A percentile compares a stretch with the other conserved stretches of the same genome.
Conservation (phyloP, 805 yeast species). For the Wilhelminamyces savonicus region DNA sequence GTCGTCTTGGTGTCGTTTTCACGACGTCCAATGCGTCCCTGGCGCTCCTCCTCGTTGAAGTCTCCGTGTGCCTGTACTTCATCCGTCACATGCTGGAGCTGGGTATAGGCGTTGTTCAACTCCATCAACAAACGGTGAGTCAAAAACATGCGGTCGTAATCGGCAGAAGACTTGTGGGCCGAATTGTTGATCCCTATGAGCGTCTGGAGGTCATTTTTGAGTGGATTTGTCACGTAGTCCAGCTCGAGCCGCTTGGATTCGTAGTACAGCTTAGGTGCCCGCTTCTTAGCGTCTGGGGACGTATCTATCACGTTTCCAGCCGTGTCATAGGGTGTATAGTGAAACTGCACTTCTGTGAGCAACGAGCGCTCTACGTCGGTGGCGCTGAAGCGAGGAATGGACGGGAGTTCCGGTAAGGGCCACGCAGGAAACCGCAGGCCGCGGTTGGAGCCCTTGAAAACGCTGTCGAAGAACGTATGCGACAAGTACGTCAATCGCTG, state of each 20-base stretch:
- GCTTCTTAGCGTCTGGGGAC: slow-evolving; percentile 5
- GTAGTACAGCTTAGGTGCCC: slow-evolving; percentile 35
- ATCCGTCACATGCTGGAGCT: slow-evolving; percentile 34
- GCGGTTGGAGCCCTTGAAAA: slow-evolving; percentile 10
- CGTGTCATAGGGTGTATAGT: slow-evolving; percentile 45
- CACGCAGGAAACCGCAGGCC: slow-evolving; percentile 35
- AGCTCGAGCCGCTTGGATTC: slow-evolving; percentile 55
- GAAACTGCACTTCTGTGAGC: slow-evolving; percentile 66
- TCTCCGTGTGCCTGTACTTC: slow-evolving; percentile 31
- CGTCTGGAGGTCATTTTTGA: slow-evolving; percentile 42
- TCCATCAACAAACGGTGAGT: slow-evolving; percentile 62
- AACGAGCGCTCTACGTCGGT: slow-evolving; percentile 76
- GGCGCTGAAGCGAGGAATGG: slow-evolving; percentile 56
- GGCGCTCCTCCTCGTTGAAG: slow-evolving; percentile 35
- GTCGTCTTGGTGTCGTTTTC: slow-evolving; percentile 38
- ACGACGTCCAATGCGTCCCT: slow-evolving; percentile 37
- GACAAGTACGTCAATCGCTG: slow-evolving; percentile 57
- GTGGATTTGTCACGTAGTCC: slow-evolving; percentile 66
- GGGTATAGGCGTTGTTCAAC: slow-evolving; percentile 42
- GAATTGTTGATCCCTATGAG: slow-evolving; percentile 45
- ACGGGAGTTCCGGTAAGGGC: slow-evolving; percentile 75
- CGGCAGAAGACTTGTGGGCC: slow-evolving; percentile 21
- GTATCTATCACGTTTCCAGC: slow-evolving; percentile 21
- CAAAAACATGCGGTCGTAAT: slow-evolving; percentile 25
- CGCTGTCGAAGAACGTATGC: slow-evolving; percentile 49